Conservation (phyloP, 768 basidiomycete genomes). For the Coprinopsis marcescibilis region DNA sequence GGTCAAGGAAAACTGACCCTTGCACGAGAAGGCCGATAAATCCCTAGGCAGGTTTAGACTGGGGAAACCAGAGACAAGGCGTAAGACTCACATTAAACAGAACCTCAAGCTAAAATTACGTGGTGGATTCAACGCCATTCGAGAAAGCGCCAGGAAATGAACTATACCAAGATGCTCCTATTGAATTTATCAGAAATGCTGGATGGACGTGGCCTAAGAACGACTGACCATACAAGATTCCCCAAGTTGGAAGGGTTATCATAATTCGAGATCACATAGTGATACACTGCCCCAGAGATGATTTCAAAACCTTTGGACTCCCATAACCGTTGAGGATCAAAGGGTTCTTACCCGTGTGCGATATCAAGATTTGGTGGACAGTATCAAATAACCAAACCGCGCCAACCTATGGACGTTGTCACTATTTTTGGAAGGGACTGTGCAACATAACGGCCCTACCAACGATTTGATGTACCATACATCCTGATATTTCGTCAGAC, state of each 20-base stretch:
- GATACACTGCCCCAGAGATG: conserved; percentile 35
- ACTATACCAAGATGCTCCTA: conserved; percentile 47
- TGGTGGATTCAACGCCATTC: not conserved
- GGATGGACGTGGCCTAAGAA: not conserved
- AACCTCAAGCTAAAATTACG: conserved; percentile 43
- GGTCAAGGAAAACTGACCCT: conserved; percentile 26
- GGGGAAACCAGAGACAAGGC: not conserved
- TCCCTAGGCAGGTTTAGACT: conserved; percentile 26
- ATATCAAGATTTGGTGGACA: conserved; percentile 47
- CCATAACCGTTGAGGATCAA: not conserved
- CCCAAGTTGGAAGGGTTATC: conserved; percentile 33
- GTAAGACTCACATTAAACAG: conserved; percentile 42
- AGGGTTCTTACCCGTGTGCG: conserved; percentile 39
- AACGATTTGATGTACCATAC: conserved; percentile 48
- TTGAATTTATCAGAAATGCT: not conserved
- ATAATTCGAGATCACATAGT: conserved; percentile 49
- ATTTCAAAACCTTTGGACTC: not conserved
- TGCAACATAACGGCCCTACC: conserved; percentile 21
- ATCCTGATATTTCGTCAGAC: conserved; percentile 25
- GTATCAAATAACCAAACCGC: conserved; percentile 45
- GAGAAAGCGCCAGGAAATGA: not conserved
- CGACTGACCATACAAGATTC: conserved; percentile 42
- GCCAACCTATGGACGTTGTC: conserved; percentile 31
- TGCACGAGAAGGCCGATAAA: conserved; percentile 53
- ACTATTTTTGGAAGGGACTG: not conserved